Conservation (phyloP, 495 filamentous ascomycete species). For the Peziza echinospora region DNA sequence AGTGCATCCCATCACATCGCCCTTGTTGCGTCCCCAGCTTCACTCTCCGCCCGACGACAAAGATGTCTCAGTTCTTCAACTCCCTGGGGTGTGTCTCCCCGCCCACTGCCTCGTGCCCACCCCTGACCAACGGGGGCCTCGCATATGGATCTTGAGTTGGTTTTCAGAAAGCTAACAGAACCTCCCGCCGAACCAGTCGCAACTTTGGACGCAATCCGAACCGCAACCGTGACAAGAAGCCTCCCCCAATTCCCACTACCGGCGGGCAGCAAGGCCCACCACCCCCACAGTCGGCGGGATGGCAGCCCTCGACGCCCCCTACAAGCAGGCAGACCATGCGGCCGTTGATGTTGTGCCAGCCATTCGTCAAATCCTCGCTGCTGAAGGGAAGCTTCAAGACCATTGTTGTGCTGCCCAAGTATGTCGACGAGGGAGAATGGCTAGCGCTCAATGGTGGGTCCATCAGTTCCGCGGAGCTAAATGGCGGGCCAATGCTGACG, state of each 20-base stretch:
- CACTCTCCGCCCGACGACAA: too few relatives aligned
- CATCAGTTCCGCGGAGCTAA: background rate
- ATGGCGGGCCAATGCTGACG: background rate
- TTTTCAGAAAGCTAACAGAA: background rate
- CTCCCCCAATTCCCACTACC: constrained; percentile 8
- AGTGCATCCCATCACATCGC: too few relatives aligned
- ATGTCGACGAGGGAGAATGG: constrained; percentile 59
- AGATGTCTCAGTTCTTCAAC: constrained; percentile 1
- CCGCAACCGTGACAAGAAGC: constrained; percentile 9
- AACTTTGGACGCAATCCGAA: constrained; percentile 8
- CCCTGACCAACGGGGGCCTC: background rate
- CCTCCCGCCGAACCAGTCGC: constrained; percentile 4
- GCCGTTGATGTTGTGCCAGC: constrained; percentile 19
- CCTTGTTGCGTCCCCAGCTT: too few relatives aligned
- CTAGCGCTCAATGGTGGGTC: constrained; percentile 29
- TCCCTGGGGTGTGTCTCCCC: background rate
- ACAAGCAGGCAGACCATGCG: constrained; percentile 15
- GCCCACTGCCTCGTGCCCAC: background rate
- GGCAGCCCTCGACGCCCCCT: constrained; percentile 12
- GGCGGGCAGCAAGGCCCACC: constrained; percentile 1
- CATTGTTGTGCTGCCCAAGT: constrained; percentile 47
- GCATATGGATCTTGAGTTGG: background rate
- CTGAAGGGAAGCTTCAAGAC: constrained; percentile 66
- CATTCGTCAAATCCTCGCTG: constrained; percentile 19
- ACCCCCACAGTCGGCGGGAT: constrained; percentile 1